Percentiles rank a stretch among this genome's conserved stretches.
Evolutionary conservation across 768 basidiomycete genomes (phyloP).

Genomic region (Mycena belliarum): DNA sequence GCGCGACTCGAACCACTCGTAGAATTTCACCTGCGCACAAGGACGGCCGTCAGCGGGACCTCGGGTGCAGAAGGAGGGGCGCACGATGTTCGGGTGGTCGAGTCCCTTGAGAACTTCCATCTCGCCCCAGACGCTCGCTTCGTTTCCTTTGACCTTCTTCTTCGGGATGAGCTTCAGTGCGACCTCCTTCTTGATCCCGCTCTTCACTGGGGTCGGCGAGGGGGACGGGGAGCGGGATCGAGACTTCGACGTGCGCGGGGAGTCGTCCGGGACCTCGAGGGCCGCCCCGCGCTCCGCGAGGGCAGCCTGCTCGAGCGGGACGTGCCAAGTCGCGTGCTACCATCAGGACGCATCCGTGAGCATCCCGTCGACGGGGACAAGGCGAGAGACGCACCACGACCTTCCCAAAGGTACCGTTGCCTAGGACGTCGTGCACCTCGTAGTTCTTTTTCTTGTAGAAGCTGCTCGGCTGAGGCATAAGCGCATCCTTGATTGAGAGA

Average conservation of each 20-base stretch:
- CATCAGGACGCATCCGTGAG: slow-evolving; percentile 40
- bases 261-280: slow-evolving; percentile 30
- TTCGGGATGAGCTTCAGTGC: slow-evolving; percentile 91
- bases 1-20: slow-evolving; percentile 94
- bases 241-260: slow-evolving; percentile 15
- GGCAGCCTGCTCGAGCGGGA: slow-evolving; percentile 59
- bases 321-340: slow-evolving; percentile 77
- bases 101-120: slow-evolving; percentile 91
- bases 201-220: slow-evolving; percentile 22
- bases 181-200: slow-evolving; percentile 63
- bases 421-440: slow-evolving; percentile 70
- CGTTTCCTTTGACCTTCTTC: slow-evolving; percentile 93
- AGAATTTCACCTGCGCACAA: slow-evolving; percentile 81
- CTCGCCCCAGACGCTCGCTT: slow-evolving; percentile 86
- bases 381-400: slow-evolving; percentile 72
- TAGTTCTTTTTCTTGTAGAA: slow-evolving; percentile 86
- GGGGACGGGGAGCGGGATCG: slow-evolving; percentile 25
- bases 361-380: too few species aligned
- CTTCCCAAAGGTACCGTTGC: slow-evolving; percentile 87
- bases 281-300: slow-evolving; percentile 62
- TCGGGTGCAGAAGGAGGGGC: slow-evolving; percentile 33
- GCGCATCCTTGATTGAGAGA: slow-evolving; percentile 49
- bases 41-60: too few species aligned
- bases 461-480: slow-evolving; percentile 83
- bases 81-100: slow-evolving; percentile 88